Evolutionary conservation across 2,329 filamentous ascomycete species (phyloP).

Genomic region (Calonectria honghensis): DNA sequence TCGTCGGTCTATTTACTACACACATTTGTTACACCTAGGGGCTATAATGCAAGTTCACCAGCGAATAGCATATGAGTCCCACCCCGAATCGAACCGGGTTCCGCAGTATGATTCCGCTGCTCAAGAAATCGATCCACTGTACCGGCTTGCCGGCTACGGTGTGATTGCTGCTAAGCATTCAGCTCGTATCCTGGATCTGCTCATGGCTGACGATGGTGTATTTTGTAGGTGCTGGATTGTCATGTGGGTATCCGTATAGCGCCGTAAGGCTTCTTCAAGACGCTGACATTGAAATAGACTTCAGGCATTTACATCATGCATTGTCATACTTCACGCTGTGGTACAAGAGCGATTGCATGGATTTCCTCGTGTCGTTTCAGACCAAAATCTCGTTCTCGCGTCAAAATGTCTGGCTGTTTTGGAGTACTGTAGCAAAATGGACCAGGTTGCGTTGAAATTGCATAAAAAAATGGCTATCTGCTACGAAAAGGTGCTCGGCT

Average conservation of each 20-base stretch:
- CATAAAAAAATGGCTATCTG: background rate
- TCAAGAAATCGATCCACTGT: background rate
- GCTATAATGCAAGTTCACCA: constrained; percentile 20
- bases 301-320: constrained; percentile 21
- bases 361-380: background rate
- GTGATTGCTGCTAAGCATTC: constrained; percentile 9
- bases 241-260: background rate
- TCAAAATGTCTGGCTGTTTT: constrained; percentile 1
- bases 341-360: constrained; percentile 14
- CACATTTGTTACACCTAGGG: background rate
- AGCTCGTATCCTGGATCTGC: background rate
- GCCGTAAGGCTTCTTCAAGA: background rate
- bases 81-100: background rate
- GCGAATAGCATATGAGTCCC: constrained; percentile 3
- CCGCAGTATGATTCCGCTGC: no score
- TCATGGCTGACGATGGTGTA: constrained; percentile 1
- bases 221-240: constrained; percentile 15
- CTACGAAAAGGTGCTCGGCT: background rate
- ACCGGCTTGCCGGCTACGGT: background rate
- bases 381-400: background rate
- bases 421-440: background rate
- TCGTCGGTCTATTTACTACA: constrained; percentile 6
- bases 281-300: background rate
- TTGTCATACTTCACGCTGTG: constrained; percentile 10
- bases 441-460: background rate